A percentile compares a stretch with the other conserved stretches of the same genome.
Conservation (phyloP, 2,329 filamentous ascomycete species). For the Colletotrichum caudatum region DNA sequence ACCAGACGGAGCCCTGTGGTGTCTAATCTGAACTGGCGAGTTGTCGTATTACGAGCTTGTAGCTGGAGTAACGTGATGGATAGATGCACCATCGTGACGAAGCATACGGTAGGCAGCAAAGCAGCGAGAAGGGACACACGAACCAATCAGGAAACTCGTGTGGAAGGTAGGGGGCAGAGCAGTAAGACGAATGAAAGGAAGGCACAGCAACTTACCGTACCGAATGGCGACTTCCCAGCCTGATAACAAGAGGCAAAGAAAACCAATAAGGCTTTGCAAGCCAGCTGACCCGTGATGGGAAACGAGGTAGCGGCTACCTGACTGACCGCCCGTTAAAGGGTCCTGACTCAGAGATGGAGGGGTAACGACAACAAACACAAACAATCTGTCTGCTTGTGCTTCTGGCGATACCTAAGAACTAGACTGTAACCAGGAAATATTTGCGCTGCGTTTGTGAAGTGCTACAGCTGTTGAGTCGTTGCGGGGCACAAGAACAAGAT, state of each 20-base stretch:
- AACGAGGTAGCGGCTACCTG: constrained; percentile 27
- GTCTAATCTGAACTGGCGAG: background rate
- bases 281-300: constrained; percentile 26
- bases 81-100: constrained; percentile 16
- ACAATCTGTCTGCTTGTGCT: background rate
- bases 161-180: background rate
- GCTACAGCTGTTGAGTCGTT: constrained; percentile 17
- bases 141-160: constrained; percentile 27
- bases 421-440: background rate
- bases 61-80: constrained; percentile 2
- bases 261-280: constrained; percentile 28
- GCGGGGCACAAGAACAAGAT: constrained; percentile 26
- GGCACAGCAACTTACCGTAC: constrained; percentile 29
- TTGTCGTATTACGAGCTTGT: background rate
- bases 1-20: background rate
- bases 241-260: constrained; percentile 17
- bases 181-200: constrained; percentile 13
- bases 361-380: background rate
- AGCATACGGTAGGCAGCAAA: constrained; percentile 2
- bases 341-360: constrained; percentile 4
- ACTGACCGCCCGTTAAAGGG: constrained; percentile 2
- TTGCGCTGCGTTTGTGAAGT: constrained; percentile 8
- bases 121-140: background rate
- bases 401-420: background rate
- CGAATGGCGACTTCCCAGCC: constrained; percentile 18